Evolutionary conservation across 768 basidiomycete genomes (phyloP), one percentile per base, ranked within the genome.

Genomic region (Stropharia rugosoannulata): DNA sequence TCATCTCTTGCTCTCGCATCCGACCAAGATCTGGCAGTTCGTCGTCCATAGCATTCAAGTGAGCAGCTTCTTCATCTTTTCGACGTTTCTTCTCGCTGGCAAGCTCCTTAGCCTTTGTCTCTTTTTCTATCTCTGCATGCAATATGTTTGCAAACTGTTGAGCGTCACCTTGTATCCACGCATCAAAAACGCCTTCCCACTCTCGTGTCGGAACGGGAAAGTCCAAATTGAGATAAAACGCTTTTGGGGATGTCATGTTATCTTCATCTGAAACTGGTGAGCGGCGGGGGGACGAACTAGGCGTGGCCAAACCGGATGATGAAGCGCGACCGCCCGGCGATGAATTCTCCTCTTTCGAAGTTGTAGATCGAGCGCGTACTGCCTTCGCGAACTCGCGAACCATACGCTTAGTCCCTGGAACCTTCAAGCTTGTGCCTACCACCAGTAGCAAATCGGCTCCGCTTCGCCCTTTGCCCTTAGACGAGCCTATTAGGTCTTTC

Each of bases 401-500:
- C 73, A 96, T 91, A 61, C 90, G 79, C 71, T 94, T 95, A 44
- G 94, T 95, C 16, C 95, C 95, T 8, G 91, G 93, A 13, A 97
- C 89, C 59, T 86, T 80, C 56, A 97, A 72, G 69, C 89, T 93
- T 54, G 94, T 96, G 42, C 95, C 95, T 15, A 92, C 94, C 12
- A 97, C 94, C 50, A 97, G 72, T 37, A 97, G 73, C 43, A 94
- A 69, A 72, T 97, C 95, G 7, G 93, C 90, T 4, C 87, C 84
- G 44, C 81, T 82, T 57, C 85, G 76, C 2, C 85, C 85, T 62
- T 85, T 88, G 12, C 85, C 83, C 60, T 83, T 83, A 2, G 79
- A 81, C 7, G 81, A 76, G 7, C 90, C 90, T 51, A 91, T 77
- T 52, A 96, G 72, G 67, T 97, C 95, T 60, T 81, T 82, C 63